Conservation (phyloP, 1,139 yeast genomes). For the Candida tetrigidarum region DNA sequence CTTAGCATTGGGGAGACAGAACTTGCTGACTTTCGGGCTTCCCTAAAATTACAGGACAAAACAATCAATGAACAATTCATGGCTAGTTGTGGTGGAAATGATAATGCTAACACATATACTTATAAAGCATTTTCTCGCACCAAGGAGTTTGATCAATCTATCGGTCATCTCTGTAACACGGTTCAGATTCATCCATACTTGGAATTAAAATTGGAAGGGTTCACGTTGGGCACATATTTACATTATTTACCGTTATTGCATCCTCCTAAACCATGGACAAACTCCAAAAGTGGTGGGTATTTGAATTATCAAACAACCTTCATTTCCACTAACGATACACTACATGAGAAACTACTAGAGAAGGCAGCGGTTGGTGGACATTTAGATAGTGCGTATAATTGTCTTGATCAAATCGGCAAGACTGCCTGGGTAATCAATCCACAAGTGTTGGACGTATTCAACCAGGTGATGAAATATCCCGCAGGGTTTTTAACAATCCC, state of each 20-base stretch:
- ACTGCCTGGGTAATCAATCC: slow-evolving; percentile 44
- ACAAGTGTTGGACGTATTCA: slow-evolving; percentile 27
- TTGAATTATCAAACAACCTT: slow-evolving; percentile 30
- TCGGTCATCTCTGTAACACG: neutral
- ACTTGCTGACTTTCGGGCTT: slow-evolving; percentile 12
- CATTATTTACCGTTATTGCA: slow-evolving; percentile 39
- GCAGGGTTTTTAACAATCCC: slow-evolving; percentile 38
- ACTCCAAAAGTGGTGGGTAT: slow-evolving; percentile 42
- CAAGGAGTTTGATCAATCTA: neutral
- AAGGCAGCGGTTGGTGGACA: slow-evolving; percentile 39
- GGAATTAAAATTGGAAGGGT: slow-evolving; percentile 21
- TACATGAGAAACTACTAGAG: slow-evolving; percentile 26
- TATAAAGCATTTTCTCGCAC: slow-evolving; percentile 9
- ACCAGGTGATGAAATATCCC: slow-evolving; percentile 23
- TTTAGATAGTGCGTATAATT: slow-evolving; percentile 33
- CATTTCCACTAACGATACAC: slow-evolving; percentile 25
- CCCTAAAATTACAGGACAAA: slow-evolving; percentile 1
- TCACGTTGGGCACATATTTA: slow-evolving; percentile 3
- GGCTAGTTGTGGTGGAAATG: neutral
- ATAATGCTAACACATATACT: too few relatives aligned
- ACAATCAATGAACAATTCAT: neutral
- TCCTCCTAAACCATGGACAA: slow-evolving; percentile 43
- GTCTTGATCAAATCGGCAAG: slow-evolving; percentile 33
- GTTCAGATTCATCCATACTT: slow-evolving; percentile 32
- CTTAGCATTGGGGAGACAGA: slow-evolving; percentile 18